Percentiles rank a stretch among this genome's conserved stretches.
phyloP scores from a whole-genome alignment of 305 asterid species.

The Euphrasia arctica region DNA sequence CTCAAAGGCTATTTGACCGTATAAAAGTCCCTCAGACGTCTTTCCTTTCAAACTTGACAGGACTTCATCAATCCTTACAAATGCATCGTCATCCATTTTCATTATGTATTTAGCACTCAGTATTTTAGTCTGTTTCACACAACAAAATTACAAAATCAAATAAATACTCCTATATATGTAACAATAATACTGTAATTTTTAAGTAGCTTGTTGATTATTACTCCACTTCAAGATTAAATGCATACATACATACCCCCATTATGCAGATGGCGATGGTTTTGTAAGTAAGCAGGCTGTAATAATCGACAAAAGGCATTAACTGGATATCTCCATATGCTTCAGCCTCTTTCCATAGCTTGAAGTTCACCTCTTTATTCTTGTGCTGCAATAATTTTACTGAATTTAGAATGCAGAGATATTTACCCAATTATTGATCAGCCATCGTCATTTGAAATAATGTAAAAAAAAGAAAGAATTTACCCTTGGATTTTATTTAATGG shows the following conservation, averaged over 20 bases:
- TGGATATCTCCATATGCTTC: slow-evolving; percentile 76
- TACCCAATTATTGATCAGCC: not conserved
- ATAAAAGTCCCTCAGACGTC: slow-evolving; percentile 47
- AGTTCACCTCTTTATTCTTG: slow-evolving; percentile 78
- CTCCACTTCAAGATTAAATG: not conserved
- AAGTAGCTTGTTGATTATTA: slow-evolving; percentile 4
- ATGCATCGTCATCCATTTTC: slow-evolving; percentile 97
- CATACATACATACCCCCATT: slow-evolving; percentile 55
- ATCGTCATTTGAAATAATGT: not conserved
- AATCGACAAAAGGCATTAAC: slow-evolving; percentile 93
- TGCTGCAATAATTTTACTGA: slow-evolving; percentile 49
- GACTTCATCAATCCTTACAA: slow-evolving; percentile 85
- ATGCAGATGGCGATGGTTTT: slow-evolving; percentile 87
- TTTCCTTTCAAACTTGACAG: slow-evolving; percentile 63
- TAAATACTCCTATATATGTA: too few relatives aligned
- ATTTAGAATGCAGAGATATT: slow-evolving; percentile 14
- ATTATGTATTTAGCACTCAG: slow-evolving; percentile 73
- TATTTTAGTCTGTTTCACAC: slow-evolving; percentile 53
- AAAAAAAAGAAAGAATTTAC: not conserved
- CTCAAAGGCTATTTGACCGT: slow-evolving; percentile 71
- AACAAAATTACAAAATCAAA: not conserved
- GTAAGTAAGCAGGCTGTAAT: slow-evolving; percentile 77
- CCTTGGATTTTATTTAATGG: too few relatives aligned
- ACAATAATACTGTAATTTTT: too few relatives aligned
- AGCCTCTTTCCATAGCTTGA: slow-evolving; percentile 85